Percentiles rank a stretch among this genome's conserved stretches.
phyloP scores from a whole-genome alignment of 495 filamentous ascomycete species.

The Penicillium bovifimosum region DNA sequence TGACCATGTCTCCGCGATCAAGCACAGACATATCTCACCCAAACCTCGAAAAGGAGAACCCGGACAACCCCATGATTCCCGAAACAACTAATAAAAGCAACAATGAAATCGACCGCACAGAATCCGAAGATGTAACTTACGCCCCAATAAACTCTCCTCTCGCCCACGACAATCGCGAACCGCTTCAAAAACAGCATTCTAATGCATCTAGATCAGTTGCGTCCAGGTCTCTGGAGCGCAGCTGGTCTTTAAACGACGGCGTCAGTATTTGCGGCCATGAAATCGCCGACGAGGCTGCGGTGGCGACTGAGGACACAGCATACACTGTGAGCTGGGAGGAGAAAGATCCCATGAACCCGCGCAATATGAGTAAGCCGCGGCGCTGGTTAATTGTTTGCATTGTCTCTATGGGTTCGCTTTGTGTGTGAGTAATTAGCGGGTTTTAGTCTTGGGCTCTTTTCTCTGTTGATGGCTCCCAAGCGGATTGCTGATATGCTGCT shows the following conservation, averaged over 20 bases:
- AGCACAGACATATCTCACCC: background rate
- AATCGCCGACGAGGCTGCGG: slow-evolving; percentile 18
- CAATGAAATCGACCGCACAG: slow-evolving; percentile 8
- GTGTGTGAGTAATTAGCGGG: slow-evolving; percentile 61
- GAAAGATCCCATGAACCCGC: slow-evolving; percentile 66
- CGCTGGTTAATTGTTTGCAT: slow-evolving; percentile 80
- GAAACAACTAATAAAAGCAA: slow-evolving; percentile 8
- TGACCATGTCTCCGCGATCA: background rate
- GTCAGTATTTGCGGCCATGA: slow-evolving; percentile 41
- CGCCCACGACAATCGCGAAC: slow-evolving; percentile 11
- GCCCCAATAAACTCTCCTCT: slow-evolving; percentile 22
- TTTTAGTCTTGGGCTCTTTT: background rate
- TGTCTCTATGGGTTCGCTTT: slow-evolving; percentile 64
- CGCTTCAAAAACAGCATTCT: slow-evolving; percentile 19
- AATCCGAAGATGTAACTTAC: slow-evolving; percentile 21
- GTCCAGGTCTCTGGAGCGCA: slow-evolving; percentile 25
- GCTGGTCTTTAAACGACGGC: slow-evolving; percentile 59
- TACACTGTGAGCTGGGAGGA: slow-evolving; percentile 72
- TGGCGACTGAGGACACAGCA: slow-evolving; percentile 17
- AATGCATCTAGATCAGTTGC: slow-evolving; percentile 15
- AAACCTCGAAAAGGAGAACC: slow-evolving; percentile 4
- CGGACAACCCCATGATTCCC: background rate
- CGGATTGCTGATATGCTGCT: background rate
- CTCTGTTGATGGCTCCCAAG: background rate
- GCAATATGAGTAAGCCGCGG: slow-evolving; percentile 56